Evolutionary conservation across 2,329 filamentous ascomycete genomes (phyloP).

Genomic region (Claviceps pazoutovae): DNA sequence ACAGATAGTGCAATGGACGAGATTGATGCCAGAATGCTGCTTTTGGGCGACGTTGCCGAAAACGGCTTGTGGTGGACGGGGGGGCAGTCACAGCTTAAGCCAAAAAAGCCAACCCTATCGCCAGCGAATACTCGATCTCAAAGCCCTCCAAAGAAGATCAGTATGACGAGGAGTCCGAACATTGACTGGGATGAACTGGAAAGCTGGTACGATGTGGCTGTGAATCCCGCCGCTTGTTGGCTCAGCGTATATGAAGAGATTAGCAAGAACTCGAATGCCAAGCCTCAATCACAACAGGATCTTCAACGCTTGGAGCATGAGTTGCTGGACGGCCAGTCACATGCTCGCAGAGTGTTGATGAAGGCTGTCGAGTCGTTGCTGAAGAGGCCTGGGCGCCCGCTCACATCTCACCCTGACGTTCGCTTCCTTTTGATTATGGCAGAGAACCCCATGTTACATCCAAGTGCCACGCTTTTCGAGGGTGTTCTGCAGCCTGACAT

Average conservation of each 20-base stretch:
- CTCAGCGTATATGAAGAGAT: slow-evolving; percentile 42
- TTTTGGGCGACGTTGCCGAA: slow-evolving; percentile 63
- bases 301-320: slow-evolving; percentile 32
- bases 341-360: slow-evolving; percentile 55
- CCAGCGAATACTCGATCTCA: neutral
- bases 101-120: neutral
- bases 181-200: slow-evolving; percentile 61
- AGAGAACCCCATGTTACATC: slow-evolving; percentile 61
- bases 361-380: slow-evolving; percentile 68
- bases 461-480: slow-evolving; percentile 24
- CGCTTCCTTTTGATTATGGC: slow-evolving; percentile 68
- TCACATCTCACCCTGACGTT: slow-evolving; percentile 55
- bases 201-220: slow-evolving; percentile 60
- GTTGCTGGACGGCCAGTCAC: slow-evolving; percentile 46
- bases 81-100: slow-evolving; percentile 15
- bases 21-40: slow-evolving; percentile 59
- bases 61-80: slow-evolving; percentile 77
- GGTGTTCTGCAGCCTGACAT: slow-evolving; percentile 25
- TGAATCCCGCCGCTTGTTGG: slow-evolving; percentile 58
- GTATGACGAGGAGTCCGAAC: slow-evolving; percentile 30
- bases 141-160: slow-evolving; percentile 1
- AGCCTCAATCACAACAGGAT: slow-evolving; percentile 20
- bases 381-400: slow-evolving; percentile 59
- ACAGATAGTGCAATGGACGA: slow-evolving; percentile 24
- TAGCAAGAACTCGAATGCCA: slow-evolving; percentile 14